Percentiles rank a stretch among this genome's conserved stretches.
phyloP scores from a whole-genome alignment of 2,329 filamentous ascomycete species.

The Colletotrichum destructivum region DNA sequence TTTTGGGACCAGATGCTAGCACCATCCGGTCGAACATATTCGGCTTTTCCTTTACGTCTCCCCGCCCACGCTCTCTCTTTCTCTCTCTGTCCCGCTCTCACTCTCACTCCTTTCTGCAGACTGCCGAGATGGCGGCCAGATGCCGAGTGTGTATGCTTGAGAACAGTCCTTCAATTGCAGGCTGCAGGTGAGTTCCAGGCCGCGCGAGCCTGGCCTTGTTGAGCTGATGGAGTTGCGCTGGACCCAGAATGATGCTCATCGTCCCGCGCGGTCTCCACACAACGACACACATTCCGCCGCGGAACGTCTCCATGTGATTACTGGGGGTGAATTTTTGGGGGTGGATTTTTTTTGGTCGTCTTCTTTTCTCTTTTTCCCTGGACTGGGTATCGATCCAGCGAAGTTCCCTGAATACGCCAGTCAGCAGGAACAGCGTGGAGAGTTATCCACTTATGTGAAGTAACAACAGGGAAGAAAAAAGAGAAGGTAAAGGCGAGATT shows the following conservation, averaged over 20 bases:
- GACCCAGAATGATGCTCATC: conserved; percentile 22
- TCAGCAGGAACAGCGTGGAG: not conserved
- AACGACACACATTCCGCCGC: conserved; percentile 36
- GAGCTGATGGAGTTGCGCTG: conserved; percentile 27
- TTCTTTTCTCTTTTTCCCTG: not conserved
- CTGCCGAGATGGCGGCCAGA: conserved; percentile 2
- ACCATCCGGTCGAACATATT: not conserved
- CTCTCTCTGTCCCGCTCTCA: not conserved
- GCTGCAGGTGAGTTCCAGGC: conserved; percentile 13
- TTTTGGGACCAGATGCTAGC: not conserved
- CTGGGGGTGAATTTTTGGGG: not conserved
- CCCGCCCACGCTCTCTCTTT: not conserved
- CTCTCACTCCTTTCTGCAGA: too few relatives aligned
- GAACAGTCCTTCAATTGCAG: not conserved
- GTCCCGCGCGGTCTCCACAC: conserved; percentile 25
- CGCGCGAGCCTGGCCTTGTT: conserved; percentile 5
- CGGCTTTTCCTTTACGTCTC: not conserved
- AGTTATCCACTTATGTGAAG: conserved; percentile 9
- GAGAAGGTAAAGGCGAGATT: conserved; percentile 3
- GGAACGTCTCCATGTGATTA: conserved; percentile 34
- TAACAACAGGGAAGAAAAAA: too few relatives aligned
- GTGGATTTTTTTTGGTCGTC: not conserved
- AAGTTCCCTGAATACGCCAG: conserved; percentile 14
- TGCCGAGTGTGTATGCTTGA: conserved; percentile 21
- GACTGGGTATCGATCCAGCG: conserved; percentile 6